Base-by-base conservation (phyloP, 805 yeast species). In the Komagataella populi region DNA sequence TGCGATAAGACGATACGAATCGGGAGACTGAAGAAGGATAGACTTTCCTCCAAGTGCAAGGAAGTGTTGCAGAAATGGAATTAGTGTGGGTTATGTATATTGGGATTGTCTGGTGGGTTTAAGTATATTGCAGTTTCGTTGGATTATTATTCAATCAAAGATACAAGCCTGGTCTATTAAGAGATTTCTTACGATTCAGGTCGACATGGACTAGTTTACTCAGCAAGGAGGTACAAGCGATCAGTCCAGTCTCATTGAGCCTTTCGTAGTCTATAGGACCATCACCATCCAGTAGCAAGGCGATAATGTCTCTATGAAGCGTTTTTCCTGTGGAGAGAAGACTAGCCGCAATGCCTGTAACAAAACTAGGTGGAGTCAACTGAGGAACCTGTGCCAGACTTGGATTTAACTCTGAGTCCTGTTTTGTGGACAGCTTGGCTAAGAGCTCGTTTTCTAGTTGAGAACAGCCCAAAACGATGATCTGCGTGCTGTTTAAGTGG, bases 221-320 rank as follows among this genome's bases (percentile, higher is more conserved):
- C 12, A 30, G n/a, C 39, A 30, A 30, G 14, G 39, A 30, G 12
- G 39, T 30, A 10, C 78, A 44, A 70, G 55, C 39, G 4, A 12
- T 30, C 14, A 74, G 55, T 6, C 73, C 60, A 54, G 74, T 77
- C 7, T 59, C 56, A 54, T 69, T 70, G 45, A 68, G 61, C 55
- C 66, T 72, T 52, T 76, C 80, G 51, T 60, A 66, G 10, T 77
- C 79, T 2, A 72, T 63, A 36, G 73, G 76, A 14, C 81, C 81
- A 57, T 76, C 80, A 3, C 78, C 68, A 53, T 73, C 69, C 49
- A 73, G 55, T 6, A 55, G 51, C 1, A 64, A 48, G n/a, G 52
- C 54, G 30, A 58, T 47, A n/a, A 48, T 50, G 4, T 51, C 51
- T 2, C 52, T 51, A 12, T 53, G 46, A 3, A 36, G 46, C 5